Base-by-base conservation (phyloP, 495 filamentous ascomycete species). In the Trichodelitschia bisporula region DNA sequence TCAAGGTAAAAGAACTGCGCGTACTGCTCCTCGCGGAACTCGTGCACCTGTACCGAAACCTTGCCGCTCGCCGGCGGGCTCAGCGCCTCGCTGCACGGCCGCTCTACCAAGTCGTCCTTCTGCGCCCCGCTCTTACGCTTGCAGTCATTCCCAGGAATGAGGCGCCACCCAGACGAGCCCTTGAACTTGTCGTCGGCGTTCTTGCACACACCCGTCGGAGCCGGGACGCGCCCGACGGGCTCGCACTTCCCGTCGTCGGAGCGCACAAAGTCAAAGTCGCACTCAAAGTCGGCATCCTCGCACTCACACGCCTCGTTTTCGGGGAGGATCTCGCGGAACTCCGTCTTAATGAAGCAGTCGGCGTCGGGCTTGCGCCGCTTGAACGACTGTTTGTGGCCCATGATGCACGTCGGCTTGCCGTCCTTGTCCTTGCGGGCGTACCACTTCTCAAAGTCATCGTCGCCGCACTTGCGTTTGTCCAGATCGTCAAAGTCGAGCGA, bases 341-440 rank as follows among this genome's bases (percentile, higher is more conserved):
- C 66, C 40, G 84, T 59, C 34, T 74, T 75, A 33, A 93, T 62
- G 51, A 90, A 90, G 51, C 89, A 97, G 32, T 90, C 62, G 1
- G 71, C 67, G 43, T 83, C 70, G 37, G 73, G 65, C 51, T 86
- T 91, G 17, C 86, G 65, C 34, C 86, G 64, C 14, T 54, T 57
- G 49, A 68, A 97, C 39, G 55, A 77, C 47, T 95, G 82, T 34
- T 69, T 80, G 39, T 84, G 80, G 4, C 86, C 86, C 86, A 95
- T 93, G 38, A 97, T 56, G 47, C 86, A 97, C 25, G 69, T 73
- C 12, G 79, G 64, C 15, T 89, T 60, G 2, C 71, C 70, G 1
- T 91, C 61, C 18, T 79, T 64, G 47, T 91, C 72, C 10, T 74
- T 53, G 4, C 82, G 66, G 15, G 84, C 89, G 31, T 58, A 63